Evolutionary conservation across 2,329 filamentous ascomycete species (phyloP).

Genomic region (Phaeosphaeria sp.): DNA sequence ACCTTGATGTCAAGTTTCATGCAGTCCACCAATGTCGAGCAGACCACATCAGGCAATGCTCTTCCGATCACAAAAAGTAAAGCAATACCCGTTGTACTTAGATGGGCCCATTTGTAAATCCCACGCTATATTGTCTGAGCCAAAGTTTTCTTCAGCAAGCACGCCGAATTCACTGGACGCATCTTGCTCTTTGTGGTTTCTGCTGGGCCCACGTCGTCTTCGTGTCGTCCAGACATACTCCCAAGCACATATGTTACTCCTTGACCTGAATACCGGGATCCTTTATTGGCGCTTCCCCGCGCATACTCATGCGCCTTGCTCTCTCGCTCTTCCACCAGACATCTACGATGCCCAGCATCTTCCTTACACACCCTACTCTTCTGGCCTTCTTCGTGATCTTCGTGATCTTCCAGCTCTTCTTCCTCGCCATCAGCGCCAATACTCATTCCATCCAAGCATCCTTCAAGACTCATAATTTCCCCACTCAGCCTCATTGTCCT

Average conservation of each 20-base stretch:
- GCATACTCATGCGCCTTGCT: not conserved
- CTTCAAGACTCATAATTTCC: not conserved
- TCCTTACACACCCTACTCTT: not conserved
- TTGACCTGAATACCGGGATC: not conserved
- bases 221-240: not conserved
- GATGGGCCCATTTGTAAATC: no score
- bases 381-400: no score
- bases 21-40: no score
- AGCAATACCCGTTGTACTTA: no score
- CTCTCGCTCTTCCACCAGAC: no score
- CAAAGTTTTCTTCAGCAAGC: not conserved
- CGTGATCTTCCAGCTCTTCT: not conserved
- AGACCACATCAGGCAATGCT: no score
- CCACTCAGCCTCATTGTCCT: not conserved
- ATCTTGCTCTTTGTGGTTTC: not conserved
- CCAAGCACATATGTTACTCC: not conserved
- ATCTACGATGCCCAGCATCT: no score
- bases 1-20: no score
- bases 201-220: no score
- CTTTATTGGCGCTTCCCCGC: not conserved
- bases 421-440: not conserved
- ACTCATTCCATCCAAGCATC: not conserved
- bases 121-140: no score
- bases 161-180: not conserved
- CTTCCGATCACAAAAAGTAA: no score